Evolutionary conservation across 441 rosid genomes (phyloP).

Genomic region (Daphne laureola): DNA sequence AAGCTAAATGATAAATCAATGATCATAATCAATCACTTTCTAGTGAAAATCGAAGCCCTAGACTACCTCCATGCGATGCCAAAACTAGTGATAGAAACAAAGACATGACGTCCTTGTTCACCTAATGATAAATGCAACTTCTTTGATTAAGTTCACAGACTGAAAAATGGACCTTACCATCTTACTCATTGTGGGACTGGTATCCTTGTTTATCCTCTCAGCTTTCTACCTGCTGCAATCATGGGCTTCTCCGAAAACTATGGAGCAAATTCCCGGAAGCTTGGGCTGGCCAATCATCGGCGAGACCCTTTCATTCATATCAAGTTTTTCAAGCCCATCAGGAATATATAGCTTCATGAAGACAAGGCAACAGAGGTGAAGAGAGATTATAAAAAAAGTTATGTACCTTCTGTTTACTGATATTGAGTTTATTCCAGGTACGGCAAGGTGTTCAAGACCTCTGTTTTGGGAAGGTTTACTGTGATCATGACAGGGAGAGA

Average conservation of each 20-base stretch:
- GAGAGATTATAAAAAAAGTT: not conserved
- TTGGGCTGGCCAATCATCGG: conserved; percentile 58
- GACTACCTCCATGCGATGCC: too few species aligned
- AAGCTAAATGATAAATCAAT: too few species aligned
- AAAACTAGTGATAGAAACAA: too few species aligned
- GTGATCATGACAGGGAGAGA: conserved; percentile 62
- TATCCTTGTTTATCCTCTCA: conserved; percentile 17
- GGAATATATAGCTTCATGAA: conserved; percentile 53
- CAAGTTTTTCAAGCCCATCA: conserved; percentile 44
- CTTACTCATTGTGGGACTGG: conserved; percentile 18
- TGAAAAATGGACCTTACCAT: conserved; percentile 31
- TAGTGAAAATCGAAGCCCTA: too few species aligned
- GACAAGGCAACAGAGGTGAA: conserved; percentile 45
- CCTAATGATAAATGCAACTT: too few species aligned
- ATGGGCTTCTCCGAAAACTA: conserved; percentile 39
- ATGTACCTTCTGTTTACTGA: not conserved
- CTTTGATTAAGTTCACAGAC: too few species aligned
- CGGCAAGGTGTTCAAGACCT: conserved; percentile 57
- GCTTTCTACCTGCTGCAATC: conserved; percentile 18
- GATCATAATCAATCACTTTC: too few species aligned
- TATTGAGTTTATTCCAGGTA: conserved; percentile 22
- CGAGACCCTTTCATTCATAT: conserved; percentile 48
- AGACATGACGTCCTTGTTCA: too few species aligned
- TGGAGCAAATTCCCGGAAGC: conserved; percentile 48
- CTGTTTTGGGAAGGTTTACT: conserved; percentile 43